phyloP scores from a whole-genome alignment of 2,329 filamentous ascomycete species.

The Ceratocystis harringtonii region DNA sequence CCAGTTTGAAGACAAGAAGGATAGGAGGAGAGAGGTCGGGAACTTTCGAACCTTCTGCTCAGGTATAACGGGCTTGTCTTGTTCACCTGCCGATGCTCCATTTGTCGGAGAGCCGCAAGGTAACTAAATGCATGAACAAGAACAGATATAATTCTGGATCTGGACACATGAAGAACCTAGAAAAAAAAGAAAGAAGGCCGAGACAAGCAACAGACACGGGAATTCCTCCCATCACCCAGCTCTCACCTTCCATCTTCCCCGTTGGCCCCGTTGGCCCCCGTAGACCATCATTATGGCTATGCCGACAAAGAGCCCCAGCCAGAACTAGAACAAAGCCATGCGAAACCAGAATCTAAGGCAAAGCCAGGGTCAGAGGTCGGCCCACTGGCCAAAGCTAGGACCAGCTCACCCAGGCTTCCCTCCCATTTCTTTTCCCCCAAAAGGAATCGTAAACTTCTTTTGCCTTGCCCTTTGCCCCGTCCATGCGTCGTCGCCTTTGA shows the following conservation, averaged over 20 bases:
- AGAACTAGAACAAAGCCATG: not conserved
- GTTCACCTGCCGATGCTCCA: no score
- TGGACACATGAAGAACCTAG: not conserved
- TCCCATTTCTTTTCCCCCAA: not conserved
- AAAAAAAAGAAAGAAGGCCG: not conserved
- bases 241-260: not conserved
- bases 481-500: no score
- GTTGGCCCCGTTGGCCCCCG: not conserved
- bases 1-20: no score
- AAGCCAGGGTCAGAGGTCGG: not conserved
- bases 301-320: not conserved
- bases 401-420: not conserved
- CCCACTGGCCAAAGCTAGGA: not conserved
- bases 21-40: no score
- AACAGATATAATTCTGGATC: no score
- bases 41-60: no score
- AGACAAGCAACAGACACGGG: not conserved
- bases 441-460: not conserved
- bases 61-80: no score
- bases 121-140: no score
- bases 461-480: not conserved
- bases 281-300: slow-evolving; percentile 1
- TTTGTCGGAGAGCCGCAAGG: no score
- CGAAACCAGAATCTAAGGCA: not conserved
- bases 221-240: not conserved